Base-by-base conservation (phyloP, 768 basidiomycete species). In the Lyophyllum shimeji region DNA sequence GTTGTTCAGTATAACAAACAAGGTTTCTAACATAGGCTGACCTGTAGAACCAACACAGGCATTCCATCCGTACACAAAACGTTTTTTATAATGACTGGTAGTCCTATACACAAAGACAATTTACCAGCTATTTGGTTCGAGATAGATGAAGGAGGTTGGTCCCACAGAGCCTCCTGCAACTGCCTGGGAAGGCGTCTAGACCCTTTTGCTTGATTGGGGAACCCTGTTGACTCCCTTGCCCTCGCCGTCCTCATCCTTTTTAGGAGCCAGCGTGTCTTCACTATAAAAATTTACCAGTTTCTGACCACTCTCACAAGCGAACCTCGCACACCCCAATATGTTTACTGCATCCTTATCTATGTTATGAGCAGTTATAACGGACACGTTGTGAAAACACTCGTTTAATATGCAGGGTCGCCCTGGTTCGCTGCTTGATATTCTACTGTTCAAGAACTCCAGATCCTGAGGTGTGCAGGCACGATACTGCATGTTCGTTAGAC, bases 401-500 rank as follows among this genome's bases (percentile, higher is more conserved):
- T 40, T n/a, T 4, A 18, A 18, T 40, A 40, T n/a, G 39, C 17
- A 40, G 6, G 39, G 39, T 18, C 39, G 3, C 5, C 9, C 17
- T 5, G 39, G 39, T 5, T n/a, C 7, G 6, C 17, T 40, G n/a
- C 39, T 18, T n/a, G 39, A 18, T 18, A 7, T 40, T n/a, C 39
- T n/a, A 15, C 39, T 27, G 63, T 58, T 7, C 3, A 76, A 50
- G 48, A 75, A 69, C 0, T 40, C 17, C 20, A 76, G 61, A 56
- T 76, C 71, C 7, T 65, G 65, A 2, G 13, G 0, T 13, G 71
- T 74, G 55, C 74, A 78, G 8, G 64, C 53, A 23, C 58, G 62
- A 53, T 71, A 76, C 18, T 69, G 47, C 68, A 74, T 65, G 39
- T 71, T 69, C 17, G 61, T 62, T 3, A 73, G 47, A 2, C 64